These are phyloP conservation scores for Xerocomellus chrysenteron DNA, from an alignment of 768 basidiomycete species.

Conservation along the genomic window DNA sequence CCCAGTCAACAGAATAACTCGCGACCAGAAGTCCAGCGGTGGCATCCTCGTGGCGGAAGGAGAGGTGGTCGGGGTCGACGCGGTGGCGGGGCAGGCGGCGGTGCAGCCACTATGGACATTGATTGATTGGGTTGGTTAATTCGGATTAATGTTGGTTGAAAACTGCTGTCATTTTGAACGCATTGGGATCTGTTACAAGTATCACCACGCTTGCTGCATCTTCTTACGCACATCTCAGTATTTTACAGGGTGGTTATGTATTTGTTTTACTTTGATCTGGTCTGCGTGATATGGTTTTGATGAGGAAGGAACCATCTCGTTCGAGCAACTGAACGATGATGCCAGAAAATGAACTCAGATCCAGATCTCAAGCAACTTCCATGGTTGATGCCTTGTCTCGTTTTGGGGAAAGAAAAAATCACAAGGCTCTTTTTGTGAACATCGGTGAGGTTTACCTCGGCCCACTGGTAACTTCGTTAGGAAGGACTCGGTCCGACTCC, in stretches of 20 bases:
- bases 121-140: conserved; percentile 18
- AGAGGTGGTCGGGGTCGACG: conserved; percentile 25
- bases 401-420: background rate
- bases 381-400: background rate
- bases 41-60: conserved; percentile 27
- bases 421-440: background rate
- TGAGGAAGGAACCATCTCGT: background rate
- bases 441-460: too few relatives aligned
- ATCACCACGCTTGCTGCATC: conserved; percentile 17
- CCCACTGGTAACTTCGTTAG: background rate
- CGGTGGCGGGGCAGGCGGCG: conserved; percentile 16
- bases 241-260: conserved; percentile 25
- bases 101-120: conserved; percentile 27
- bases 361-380: too few relatives aligned
- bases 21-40: conserved; percentile 25
- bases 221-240: conserved; percentile 25
- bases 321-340: background rate
- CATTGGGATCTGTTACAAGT: conserved; percentile 12
- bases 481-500: background rate
- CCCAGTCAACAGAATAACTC: conserved; percentile 38
- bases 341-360: too few relatives aligned
- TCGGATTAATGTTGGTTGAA: conserved; percentile 3
- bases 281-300: background rate
- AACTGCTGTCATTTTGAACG: conserved; percentile 7
- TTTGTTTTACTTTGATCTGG: conserved; percentile 8